phyloP scores from a whole-genome alignment of 2,329 filamentous ascomycete genomes.

The Apiospora koreana region DNA sequence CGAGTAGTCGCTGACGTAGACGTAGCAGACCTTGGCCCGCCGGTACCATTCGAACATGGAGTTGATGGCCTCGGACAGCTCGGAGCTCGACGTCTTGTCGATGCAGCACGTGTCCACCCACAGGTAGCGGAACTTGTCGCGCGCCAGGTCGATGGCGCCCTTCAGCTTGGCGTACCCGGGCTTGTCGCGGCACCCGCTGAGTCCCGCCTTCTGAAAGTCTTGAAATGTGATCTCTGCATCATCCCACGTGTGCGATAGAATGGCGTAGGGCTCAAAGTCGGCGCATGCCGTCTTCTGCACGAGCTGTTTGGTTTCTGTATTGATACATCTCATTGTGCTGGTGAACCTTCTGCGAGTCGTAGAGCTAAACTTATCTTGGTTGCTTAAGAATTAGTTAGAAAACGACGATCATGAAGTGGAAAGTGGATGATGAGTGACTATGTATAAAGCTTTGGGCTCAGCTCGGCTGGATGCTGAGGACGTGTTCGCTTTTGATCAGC shows the following conservation, averaged over 20 bases:
- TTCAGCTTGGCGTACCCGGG: not conserved
- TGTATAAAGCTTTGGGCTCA: not conserved
- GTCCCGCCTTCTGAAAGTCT: not conserved
- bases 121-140: not conserved
- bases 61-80: slow-evolving; percentile 13
- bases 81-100: slow-evolving; percentile 9
- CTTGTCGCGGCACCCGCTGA: not conserved
- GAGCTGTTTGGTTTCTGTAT: not conserved
- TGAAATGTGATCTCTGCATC: not conserved
- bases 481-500: not conserved
- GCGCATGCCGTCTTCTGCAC: not conserved
- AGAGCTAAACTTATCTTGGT: too few relatives aligned
- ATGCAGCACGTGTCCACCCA: slow-evolving; percentile 12
- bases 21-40: not conserved
- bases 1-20: not conserved
- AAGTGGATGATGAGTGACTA: not conserved
- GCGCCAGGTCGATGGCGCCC: not conserved
- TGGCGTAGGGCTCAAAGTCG: not conserved
- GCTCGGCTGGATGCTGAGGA: not conserved
- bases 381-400: not conserved
- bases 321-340: not conserved
- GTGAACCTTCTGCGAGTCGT: not conserved
- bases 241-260: slow-evolving; percentile 10
- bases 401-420: too few relatives aligned
- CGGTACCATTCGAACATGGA: slow-evolving; percentile 12